Evolutionary conservation across 2,329 filamentous ascomycete genomes (phyloP).

Genomic region (Coleophoma cylindrospora): DNA sequence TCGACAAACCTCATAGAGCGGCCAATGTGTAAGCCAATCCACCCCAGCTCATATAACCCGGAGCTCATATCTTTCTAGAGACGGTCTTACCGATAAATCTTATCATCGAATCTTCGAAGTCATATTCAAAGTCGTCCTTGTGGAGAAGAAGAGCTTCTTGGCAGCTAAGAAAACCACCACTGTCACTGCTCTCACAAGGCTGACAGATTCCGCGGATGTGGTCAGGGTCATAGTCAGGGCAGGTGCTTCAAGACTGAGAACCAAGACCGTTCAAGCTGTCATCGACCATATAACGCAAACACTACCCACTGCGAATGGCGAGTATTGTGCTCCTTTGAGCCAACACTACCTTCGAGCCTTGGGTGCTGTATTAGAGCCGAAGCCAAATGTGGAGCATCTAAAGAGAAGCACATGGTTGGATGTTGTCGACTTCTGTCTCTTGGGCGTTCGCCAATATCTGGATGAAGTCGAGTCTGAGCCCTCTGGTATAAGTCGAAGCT

Average conservation of each 20-base stretch:
- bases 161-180: slow-evolving; percentile 47
- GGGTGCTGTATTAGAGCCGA: slow-evolving; percentile 62
- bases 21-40: slow-evolving; percentile 19
- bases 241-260: slow-evolving; percentile 62
- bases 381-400: slow-evolving; percentile 77
- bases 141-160: slow-evolving; percentile 63
- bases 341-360: slow-evolving; percentile 77
- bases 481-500: slow-evolving; percentile 10
- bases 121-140: slow-evolving; percentile 64
- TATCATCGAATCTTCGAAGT: slow-evolving; percentile 79
- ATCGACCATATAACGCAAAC: slow-evolving; percentile 78
- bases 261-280: slow-evolving; percentile 73
- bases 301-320: slow-evolving; percentile 56
- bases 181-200: slow-evolving; percentile 45
- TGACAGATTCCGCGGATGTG: slow-evolving; percentile 66
- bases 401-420: slow-evolving; percentile 40
- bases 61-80: slow-evolving; percentile 14
- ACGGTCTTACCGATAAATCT: slow-evolving; percentile 63
- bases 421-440: slow-evolving; percentile 51
- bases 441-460: slow-evolving; percentile 51
- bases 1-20: slow-evolving; percentile 18
- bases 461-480: slow-evolving; percentile 10
- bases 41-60: too few relatives aligned
- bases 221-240: slow-evolving; percentile 68
- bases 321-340: slow-evolving; percentile 63